Evolutionary conservation across 2,329 filamentous ascomycete species (phyloP), one percentile per base, ranked within the genome.

Genomic region (Dryadomyces quercivorus): DNA sequence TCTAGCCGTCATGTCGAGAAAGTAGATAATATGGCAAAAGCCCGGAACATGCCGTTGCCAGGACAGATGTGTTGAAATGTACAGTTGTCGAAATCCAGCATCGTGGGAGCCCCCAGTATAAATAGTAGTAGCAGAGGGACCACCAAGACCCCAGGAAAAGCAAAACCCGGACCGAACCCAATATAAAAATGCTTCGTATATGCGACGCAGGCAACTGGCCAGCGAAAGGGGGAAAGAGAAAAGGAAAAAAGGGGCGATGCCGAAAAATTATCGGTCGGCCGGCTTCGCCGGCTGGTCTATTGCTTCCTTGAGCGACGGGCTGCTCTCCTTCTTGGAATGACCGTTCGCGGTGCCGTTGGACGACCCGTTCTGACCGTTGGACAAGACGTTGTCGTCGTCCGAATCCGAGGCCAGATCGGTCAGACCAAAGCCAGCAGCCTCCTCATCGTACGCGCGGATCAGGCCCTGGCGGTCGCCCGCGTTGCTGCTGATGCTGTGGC

Each of bases 401-500:
- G 78, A 86, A 58, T 93, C 87, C 60, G 91, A 86, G 2, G 85
- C 78, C 43, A 96, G 72, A 62, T 95, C 88, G 15, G 81, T 81
- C 49, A 97, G 74, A 44, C 87, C 87, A 59, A 94, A 88, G 5
- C 80, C 81, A 45, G 77, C 77, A 47, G 76, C 76, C 62, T 86
- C 82, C 66, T 96, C 91, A 62, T 97, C 92, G 63, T 95, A 96
- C 12, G 84, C 85, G 58, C 86, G 85, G 68, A 97, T 95, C 22
- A 97, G 75, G 5, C 88, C 88, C 60, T 91, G 84, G 54, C 88
- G 79, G 62, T 93, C 89, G 42, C 81, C 80, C 57, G 78, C 76
- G 56, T 75, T 80, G 64, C 80, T 80, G 64, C 82, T 81, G 50
- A 80, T 76, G 63, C 82, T 84, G 64, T 81, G 82, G 53, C 83